A percentile compares a stretch with the other conserved stretches of the same genome.
phyloP scores from a whole-genome alignment of 306 rosid genomes.

The Pueraria montana region DNA sequence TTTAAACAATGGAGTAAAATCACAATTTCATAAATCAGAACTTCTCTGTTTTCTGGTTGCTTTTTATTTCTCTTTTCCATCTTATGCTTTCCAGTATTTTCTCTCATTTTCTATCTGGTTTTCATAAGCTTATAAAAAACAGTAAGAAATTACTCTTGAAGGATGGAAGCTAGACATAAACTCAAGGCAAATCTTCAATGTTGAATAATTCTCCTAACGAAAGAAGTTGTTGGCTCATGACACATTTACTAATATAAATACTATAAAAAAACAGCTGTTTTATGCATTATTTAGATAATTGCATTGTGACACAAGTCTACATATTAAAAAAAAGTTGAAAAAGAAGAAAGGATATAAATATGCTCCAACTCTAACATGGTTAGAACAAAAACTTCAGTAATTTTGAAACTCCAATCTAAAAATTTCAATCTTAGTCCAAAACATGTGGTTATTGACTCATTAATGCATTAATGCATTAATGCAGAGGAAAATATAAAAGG shows the following conservation, averaged over 20 bases:
- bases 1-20: not conserved
- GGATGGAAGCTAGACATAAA: not conserved
- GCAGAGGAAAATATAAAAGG: conserved; percentile 18
- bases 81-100: not conserved
- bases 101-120: not conserved
- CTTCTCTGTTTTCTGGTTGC: not conserved
- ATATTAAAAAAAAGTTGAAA: not conserved
- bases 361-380: conserved; percentile 1
- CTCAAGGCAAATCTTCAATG: not conserved
- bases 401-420: conserved; percentile 22
- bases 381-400: not conserved
- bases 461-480: conserved; percentile 69
- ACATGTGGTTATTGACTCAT: conserved; percentile 1
- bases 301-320: not conserved
- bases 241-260: not conserved
- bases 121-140: no score
- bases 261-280: no score
- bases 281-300: conserved; percentile 8
- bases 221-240: not conserved
- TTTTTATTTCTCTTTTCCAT: no score
- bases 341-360: not conserved
- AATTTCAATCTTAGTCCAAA: not conserved
- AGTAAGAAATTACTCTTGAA: not conserved
- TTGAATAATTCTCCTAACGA: not conserved
- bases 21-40: not conserved